These are phyloP conservation scores for Grosmannia penicillata DNA, from an alignment of 2,329 filamentous ascomycete species.

Conservation along the genomic window DNA sequence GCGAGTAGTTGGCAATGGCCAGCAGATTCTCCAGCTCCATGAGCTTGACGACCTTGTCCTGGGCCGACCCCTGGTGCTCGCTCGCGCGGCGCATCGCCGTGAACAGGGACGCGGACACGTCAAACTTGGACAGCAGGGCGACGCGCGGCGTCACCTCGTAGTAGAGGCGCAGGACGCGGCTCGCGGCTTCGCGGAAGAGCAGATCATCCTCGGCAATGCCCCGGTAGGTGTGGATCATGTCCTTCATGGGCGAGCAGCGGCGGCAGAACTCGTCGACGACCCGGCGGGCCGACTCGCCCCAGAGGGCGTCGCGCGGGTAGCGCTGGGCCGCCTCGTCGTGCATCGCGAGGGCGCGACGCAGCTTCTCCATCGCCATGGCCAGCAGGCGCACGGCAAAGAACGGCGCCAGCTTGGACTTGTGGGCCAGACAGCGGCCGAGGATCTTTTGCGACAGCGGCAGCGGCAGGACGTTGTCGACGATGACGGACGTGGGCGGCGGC, in stretches of 20 bases:
- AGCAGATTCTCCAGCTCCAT: conserved; percentile 73
- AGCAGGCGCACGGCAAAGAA: conserved; percentile 76
- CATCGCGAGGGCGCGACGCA: conserved; percentile 47
- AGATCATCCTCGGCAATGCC: conserved; percentile 39
- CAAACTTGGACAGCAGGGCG: conserved; percentile 73
- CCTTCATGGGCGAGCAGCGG: conserved; percentile 68
- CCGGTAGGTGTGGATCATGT: conserved; percentile 61
- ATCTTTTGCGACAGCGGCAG: conserved; percentile 68
- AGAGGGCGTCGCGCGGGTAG: conserved; percentile 25
- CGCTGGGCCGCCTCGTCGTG: conserved; percentile 29
- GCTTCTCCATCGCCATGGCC: conserved; percentile 64
- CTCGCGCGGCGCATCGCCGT: conserved; percentile 51
- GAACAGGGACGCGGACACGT: conserved; percentile 65
- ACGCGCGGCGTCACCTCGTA: conserved; percentile 69
- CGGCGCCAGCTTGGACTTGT: conserved; percentile 63
- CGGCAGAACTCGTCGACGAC: conserved; percentile 63
- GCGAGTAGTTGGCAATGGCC: conserved; percentile 63
- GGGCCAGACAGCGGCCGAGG: conserved; percentile 63
- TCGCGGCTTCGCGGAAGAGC: conserved; percentile 64
- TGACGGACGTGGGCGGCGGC: conserved; percentile 64
- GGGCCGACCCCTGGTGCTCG: conserved; percentile 29
- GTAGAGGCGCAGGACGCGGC: conserved; percentile 67
- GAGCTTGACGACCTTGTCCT: conserved; percentile 39
- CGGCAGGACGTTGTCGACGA: conserved; percentile 78
- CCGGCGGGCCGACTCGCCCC: conserved; percentile 53